phyloP scores from a whole-genome alignment of 306 rosid species.

The Prosopis cineraria region DNA sequence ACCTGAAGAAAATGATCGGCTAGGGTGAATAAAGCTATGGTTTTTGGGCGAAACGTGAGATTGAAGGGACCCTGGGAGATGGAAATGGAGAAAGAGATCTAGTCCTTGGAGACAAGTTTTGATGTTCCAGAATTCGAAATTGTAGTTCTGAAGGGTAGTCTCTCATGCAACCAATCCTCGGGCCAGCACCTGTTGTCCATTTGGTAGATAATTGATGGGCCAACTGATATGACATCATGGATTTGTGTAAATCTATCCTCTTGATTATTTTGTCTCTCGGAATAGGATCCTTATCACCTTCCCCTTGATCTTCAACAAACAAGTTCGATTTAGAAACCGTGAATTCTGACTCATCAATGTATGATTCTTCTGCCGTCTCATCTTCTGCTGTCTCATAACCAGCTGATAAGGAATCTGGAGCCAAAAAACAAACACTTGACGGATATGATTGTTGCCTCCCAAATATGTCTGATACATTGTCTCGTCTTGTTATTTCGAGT shows the following conservation, averaged over 20 bases:
- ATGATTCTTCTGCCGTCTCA: constrained; percentile 47
- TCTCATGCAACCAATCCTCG: constrained; percentile 85
- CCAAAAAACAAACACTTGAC: constrained; percentile 23
- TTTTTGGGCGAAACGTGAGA: constrained; percentile 34
- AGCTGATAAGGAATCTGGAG: constrained; percentile 41
- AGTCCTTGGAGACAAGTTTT: constrained; percentile 56
- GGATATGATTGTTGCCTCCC: constrained; percentile 41
- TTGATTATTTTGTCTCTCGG: constrained; percentile 51
- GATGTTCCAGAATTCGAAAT: constrained; percentile 54
- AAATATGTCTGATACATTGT: constrained; percentile 32
- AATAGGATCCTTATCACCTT: constrained; percentile 42
- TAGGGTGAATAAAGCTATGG: constrained; percentile 22
- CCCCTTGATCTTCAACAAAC: constrained; percentile 50
- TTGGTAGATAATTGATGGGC: constrained; percentile 55
- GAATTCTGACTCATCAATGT: constrained; percentile 51
- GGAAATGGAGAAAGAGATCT: constrained; percentile 12
- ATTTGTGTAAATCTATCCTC: constrained; percentile 63
- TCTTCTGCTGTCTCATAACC: constrained; percentile 51
- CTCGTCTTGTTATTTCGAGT: constrained; percentile 56
- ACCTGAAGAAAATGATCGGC: background rate
- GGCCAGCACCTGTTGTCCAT: constrained; percentile 85
- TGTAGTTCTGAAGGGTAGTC: constrained; percentile 76
- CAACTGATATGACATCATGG: constrained; percentile 67
- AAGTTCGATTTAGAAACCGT: constrained; percentile 57
- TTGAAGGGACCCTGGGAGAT: constrained; percentile 15